Percentiles rank a stretch among this genome's conserved stretches.
Evolutionary conservation across 768 basidiomycete genomes (phyloP).

Genomic region (Boletus rubescentipes): DNA sequence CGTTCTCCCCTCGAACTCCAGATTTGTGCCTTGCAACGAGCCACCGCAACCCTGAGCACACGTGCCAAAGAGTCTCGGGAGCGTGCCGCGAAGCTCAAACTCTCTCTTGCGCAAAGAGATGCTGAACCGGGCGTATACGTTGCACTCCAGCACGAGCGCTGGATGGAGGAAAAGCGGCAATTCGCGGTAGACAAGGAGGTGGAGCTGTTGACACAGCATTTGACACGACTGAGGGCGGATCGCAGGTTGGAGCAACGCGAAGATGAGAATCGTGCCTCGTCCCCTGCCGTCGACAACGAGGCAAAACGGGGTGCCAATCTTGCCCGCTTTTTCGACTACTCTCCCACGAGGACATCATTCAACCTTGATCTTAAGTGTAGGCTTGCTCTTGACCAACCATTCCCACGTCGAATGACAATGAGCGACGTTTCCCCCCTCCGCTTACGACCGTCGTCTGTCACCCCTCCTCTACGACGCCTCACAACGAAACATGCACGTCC

Average conservation of each 20-base stretch:
- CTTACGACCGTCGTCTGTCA: conserved; percentile 31
- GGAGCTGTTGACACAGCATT: conserved; percentile 36
- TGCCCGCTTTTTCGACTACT: conserved; percentile 36
- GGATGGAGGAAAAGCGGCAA: conserved; percentile 50
- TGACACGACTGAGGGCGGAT: conserved; percentile 33
- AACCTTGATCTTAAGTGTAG: conserved; percentile 32
- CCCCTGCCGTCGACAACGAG: conserved; percentile 23
- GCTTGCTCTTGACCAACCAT: conserved; percentile 26
- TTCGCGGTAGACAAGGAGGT: conserved; percentile 37
- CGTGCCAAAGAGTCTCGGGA: conserved; percentile 47
- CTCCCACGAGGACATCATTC: conserved; percentile 35
- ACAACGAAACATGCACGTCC: conserved; percentile 28
- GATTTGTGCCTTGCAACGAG: conserved; percentile 45
- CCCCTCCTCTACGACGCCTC: conserved; percentile 27
- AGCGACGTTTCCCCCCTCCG: conserved; percentile 36
- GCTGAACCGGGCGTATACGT: conserved; percentile 38
- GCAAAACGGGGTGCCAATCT: conserved; percentile 38
- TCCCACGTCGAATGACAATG: conserved; percentile 37
- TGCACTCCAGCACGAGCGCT: conserved; percentile 45
- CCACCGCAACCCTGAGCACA: conserved; percentile 41
- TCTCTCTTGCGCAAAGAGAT: conserved; percentile 38
- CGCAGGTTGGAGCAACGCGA: conserved; percentile 13
- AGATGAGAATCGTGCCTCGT: conserved; percentile 15
- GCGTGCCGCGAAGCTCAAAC: conserved; percentile 40
- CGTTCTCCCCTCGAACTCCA: conserved; percentile 44